Evolutionary conservation across 768 basidiomycete species (phyloP).

Genomic region (Leccinum aurantiacum): DNA sequence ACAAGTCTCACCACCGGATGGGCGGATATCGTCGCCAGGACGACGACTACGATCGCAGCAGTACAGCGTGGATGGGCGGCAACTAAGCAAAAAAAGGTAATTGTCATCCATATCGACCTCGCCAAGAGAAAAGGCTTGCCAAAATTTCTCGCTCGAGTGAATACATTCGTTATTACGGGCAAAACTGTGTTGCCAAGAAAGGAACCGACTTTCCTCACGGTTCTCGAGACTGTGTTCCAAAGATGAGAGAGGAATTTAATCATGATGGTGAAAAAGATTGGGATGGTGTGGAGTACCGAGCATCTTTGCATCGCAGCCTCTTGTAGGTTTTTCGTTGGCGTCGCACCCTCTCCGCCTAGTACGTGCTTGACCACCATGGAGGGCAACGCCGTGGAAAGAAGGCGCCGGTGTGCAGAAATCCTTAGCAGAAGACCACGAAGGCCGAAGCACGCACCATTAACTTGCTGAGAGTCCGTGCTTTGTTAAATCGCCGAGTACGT

Average conservation of each 20-base stretch:
- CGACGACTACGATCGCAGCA: background rate
- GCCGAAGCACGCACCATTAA: background rate
- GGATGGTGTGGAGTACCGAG: background rate
- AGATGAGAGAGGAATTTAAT: background rate
- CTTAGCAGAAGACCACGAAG: background rate
- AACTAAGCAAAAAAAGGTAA: constrained; percentile 1
- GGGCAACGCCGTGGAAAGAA: background rate
- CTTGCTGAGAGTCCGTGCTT: background rate
- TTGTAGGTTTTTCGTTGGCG: constrained; percentile 4
- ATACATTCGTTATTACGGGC: background rate
- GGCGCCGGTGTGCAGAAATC: background rate
- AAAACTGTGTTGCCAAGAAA: background rate
- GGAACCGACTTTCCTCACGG: background rate
- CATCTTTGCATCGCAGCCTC: background rate
- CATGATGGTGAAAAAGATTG: background rate
- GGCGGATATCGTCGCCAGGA: background rate
- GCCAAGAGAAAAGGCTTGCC: background rate
- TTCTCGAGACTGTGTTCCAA: background rate
- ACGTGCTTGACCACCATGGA: background rate
- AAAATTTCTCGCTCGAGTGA: background rate
- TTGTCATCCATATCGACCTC: background rate
- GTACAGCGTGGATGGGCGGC: background rate
- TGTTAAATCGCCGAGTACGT: background rate
- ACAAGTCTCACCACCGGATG: background rate
- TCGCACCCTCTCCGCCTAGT: background rate